Percentiles rank a stretch among this genome's conserved stretches.
Conservation (phyloP, 2,329 filamentous ascomycete species). For the Cryoendolithus antarcticus region DNA sequence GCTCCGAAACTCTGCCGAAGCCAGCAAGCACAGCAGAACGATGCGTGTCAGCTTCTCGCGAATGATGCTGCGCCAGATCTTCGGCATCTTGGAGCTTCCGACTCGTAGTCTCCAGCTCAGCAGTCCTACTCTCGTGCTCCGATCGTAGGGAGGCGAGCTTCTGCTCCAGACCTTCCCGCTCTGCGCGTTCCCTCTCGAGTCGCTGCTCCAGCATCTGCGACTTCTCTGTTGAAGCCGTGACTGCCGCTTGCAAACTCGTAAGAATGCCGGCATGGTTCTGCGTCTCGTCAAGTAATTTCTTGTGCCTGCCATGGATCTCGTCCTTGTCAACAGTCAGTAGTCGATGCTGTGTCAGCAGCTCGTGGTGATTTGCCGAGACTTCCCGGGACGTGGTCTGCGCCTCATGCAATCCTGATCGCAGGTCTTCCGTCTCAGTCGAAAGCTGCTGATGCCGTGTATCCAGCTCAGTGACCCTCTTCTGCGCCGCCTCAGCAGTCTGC, state of each 20-base stretch:
- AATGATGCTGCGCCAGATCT: slow-evolving; percentile 75
- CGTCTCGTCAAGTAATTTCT: slow-evolving; percentile 53
- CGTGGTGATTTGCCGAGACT: slow-evolving; percentile 62
- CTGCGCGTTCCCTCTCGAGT: slow-evolving; percentile 68
- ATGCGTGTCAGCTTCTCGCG: slow-evolving; percentile 76
- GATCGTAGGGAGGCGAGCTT: slow-evolving; percentile 65
- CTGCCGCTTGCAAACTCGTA: slow-evolving; percentile 61
- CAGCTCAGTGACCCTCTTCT: slow-evolving; percentile 71
- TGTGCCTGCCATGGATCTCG: slow-evolving; percentile 57
- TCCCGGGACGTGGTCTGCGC: slow-evolving; percentile 68
- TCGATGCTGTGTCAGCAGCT: slow-evolving; percentile 62
- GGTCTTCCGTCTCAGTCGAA: slow-evolving; percentile 68
- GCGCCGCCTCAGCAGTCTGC: slow-evolving; percentile 70
- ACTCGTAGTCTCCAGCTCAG: slow-evolving; percentile 62
- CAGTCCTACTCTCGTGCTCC: slow-evolving; percentile 69
- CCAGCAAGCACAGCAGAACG: slow-evolving; percentile 71
- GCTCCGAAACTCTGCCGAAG: slow-evolving; percentile 58
- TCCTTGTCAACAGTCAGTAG: slow-evolving; percentile 78
- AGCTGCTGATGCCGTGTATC: slow-evolving; percentile 75
- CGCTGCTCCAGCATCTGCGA: slow-evolving; percentile 65
- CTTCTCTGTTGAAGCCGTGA: slow-evolving; percentile 68
- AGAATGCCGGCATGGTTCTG: slow-evolving; percentile 62
- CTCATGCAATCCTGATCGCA: slow-evolving; percentile 76
- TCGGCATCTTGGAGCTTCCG: slow-evolving; percentile 74
- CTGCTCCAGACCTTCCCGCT: slow-evolving; percentile 59